Percentiles rank a stretch among this genome's conserved stretches.
Conservation (phyloP, 768 basidiomycete genomes). For the Nevesoporus exiguus region DNA sequence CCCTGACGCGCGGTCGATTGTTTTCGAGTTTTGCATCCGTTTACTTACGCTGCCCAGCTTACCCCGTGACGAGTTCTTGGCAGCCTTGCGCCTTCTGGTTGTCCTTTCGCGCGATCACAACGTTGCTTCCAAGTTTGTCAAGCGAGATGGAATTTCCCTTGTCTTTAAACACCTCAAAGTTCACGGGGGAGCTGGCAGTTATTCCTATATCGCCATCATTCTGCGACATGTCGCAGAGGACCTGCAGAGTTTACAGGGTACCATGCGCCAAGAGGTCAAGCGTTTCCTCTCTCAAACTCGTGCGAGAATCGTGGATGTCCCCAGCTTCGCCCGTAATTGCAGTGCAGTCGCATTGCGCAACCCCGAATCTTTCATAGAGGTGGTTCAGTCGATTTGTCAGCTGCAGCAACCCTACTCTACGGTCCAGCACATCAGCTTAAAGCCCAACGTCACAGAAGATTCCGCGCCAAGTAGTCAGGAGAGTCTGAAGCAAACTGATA, state of each 20-base stretch:
- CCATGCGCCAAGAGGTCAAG: conserved; percentile 83
- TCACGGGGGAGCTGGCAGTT: conserved; percentile 59
- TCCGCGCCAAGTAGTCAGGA: conserved; percentile 8
- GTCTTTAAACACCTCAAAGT: conserved; percentile 68
- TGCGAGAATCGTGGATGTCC: conserved; percentile 62
- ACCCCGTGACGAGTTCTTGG: conserved; percentile 78
- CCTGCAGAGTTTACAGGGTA: conserved; percentile 50
- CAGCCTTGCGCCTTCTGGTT: conserved; percentile 78
- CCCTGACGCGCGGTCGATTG: conserved; percentile 53
- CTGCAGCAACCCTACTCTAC: conserved; percentile 63
- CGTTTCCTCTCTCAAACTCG: conserved; percentile 76
- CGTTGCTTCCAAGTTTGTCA: conserved; percentile 64
- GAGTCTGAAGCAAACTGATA: conserved; percentile 37
- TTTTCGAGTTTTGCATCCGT: conserved; percentile 75
- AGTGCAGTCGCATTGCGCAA: conserved; percentile 81
- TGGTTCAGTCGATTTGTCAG: conserved; percentile 66
- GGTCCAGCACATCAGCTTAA: conserved; percentile 57
- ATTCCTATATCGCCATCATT: conserved; percentile 81
- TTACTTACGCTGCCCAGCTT: conserved; percentile 63
- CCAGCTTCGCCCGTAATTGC: conserved; percentile 70
- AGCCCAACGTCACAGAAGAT: conserved; percentile 34
- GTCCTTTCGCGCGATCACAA: conserved; percentile 73
- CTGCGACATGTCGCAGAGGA: conserved; percentile 93
- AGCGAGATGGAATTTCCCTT: conserved; percentile 55
- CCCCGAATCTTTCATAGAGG: conserved; percentile 69